Base-by-base conservation (phyloP, 805 yeast species). In the Candida orba region DNA sequence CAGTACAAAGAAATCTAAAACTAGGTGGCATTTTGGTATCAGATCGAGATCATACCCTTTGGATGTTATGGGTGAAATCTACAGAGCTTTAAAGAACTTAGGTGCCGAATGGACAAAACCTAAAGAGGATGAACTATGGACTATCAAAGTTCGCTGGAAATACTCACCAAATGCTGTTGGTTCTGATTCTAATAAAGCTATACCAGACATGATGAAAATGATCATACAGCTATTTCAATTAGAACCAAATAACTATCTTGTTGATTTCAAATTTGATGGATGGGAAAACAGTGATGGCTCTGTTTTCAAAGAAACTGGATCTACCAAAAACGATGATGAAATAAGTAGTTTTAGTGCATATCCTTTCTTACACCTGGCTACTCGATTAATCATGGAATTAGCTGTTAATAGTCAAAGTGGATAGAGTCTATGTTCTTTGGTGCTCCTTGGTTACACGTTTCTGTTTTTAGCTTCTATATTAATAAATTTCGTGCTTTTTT, bases 21-120 rank as follows among this genome's bases (percentile, higher is more conserved):
- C 96, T 7, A 80, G 95, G 64, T 93, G 99, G 99, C 99, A 93
- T 69, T 93, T 93, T 60, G 99, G 99, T 52, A 93, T 93, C 48
- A 74, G 99, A 60, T 88, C 96, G 8, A 75, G 97, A 56, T 87
- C 96, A 1, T 93, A 93, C 60, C 98, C 99, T 30, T 71, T 93
- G 54, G 99, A 93, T 63, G 99, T 93, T 4, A 93, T 93, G 98
- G 96, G 97, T 24, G 99, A 93, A 62, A 90, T 93, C 36, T 93
- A 93, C 66, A 74, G 96, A 38, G 98, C 98, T 1, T 71, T 93
- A 59, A 86, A 86, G 65, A 88, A 86, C 56, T 68, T 93, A 43
- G 97, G 96, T 1, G 98, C 98, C 0, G 97, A 93, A 63, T 93
- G 98, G 98, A 86, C 93, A 9, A 81, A 83, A 54, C 97, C 98